Percentiles rank a stretch among this genome's conserved stretches.
These are phyloP conservation scores for Crithidia fasciculata DNA, from an alignment of 208 protist species.

Conservation along the genomic window DNA sequence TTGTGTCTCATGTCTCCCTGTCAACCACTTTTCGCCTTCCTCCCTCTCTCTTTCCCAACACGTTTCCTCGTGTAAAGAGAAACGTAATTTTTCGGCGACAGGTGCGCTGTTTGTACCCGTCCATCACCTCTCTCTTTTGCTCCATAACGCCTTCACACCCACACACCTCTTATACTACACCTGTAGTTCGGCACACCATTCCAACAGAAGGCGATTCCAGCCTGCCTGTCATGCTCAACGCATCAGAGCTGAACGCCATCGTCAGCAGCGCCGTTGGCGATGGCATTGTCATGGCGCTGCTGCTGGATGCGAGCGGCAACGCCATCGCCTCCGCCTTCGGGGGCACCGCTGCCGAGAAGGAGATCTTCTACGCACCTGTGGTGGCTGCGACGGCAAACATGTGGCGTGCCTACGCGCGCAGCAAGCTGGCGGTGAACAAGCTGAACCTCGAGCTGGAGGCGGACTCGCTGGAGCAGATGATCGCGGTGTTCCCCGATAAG, in stretches of 20 bases:
- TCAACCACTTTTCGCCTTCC: too few relatives aligned
- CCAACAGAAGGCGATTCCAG: too few relatives aligned
- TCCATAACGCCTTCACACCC: too few relatives aligned
- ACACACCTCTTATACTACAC: too few relatives aligned
- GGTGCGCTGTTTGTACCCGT: too few relatives aligned
- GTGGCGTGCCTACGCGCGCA: slow-evolving; percentile 74
- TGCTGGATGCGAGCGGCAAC: slow-evolving; percentile 66
- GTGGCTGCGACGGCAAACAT: slow-evolving; percentile 76
- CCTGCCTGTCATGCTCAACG: slow-evolving; percentile 63
- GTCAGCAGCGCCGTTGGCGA: slow-evolving; percentile 54
- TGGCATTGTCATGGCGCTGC: slow-evolving; percentile 57
- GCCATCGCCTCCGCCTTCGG: slow-evolving; percentile 56
- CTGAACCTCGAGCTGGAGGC: slow-evolving; percentile 57
- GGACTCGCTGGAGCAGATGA: slow-evolving; percentile 77
- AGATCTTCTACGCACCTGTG: slow-evolving; percentile 50
- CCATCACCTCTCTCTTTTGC: too few relatives aligned
- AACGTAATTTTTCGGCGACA: too few relatives aligned
- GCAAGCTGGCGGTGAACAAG: slow-evolving; percentile 68
- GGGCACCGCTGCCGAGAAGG: slow-evolving; percentile 18
- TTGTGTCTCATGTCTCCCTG: too few relatives aligned
- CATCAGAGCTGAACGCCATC: slow-evolving; percentile 58
- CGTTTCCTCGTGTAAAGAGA: too few relatives aligned
- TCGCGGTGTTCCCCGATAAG: slow-evolving; percentile 63
- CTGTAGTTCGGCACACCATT: too few relatives aligned
- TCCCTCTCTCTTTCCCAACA: too few relatives aligned